Base-by-base conservation (phyloP, 108 stramenopile species). In the Skeletonema grethae region DNA sequence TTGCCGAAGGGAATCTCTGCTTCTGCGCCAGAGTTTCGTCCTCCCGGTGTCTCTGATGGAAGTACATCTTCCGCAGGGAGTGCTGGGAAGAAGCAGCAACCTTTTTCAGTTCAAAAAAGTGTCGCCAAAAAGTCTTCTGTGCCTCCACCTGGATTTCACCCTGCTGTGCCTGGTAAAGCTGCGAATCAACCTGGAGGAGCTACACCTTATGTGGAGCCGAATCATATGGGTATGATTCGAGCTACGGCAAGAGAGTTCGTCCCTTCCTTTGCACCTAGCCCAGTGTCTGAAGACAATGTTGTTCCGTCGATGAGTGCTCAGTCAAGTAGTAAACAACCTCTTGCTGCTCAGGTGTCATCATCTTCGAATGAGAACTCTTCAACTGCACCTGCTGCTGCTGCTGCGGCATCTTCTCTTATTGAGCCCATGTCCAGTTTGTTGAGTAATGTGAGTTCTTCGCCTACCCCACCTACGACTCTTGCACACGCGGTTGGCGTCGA, bases 221-320 rank as follows among this genome's bases (percentile, higher is more conserved):
- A 86, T 71, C 86, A 72, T n/a, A 22, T 85, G 34, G 87, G 90
- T 58, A 75, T 76, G 65, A 89, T 91, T 64, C 83, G 90, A 28
- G 90, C 90, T 18, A 88, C 90, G 7, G 90, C 90, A 9, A 87
- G 82, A 72, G 88, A 72, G 57, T 91, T 91, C 75, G 86, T 91
- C 12, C 90, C 86, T 8, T 63, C 56, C 32, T 88, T 85, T 36
- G 50, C 59, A 30, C 63, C 62, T 31, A 28, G 56, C 13, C 41
- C 39, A 20, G 32, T 18, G 35, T 18, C 62, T 24, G 55, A 60
- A 15, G 68, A 53, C 3, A 63, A 67, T 39, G 38, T 31, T 3
- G 71, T 72, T 43, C 71, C 78, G 24, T 72, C 72, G 4, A 67
- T 73, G 78, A 72, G 72, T 39, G 65, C 71, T 34, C 78, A 79